A percentile compares a stretch with the other conserved stretches of the same genome.
phyloP scores from a whole-genome alignment of 1,139 yeast species.

The Candida sp. region DNA sequence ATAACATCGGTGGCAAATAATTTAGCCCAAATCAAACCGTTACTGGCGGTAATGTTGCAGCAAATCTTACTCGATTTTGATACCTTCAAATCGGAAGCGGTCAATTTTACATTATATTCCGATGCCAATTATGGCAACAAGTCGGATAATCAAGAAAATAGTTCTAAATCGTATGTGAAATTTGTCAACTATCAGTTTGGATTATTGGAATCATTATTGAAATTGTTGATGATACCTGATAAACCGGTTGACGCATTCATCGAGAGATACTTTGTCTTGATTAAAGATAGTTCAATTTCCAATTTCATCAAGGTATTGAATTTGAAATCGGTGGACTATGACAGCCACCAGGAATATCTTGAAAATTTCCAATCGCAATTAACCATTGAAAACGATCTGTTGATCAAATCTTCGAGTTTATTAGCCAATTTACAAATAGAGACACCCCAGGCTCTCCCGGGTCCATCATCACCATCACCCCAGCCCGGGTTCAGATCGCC shows the following conservation, averaged over 20 bases:
- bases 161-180: conserved; percentile 41
- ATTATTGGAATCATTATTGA: conserved; percentile 60
- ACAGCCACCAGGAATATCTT: conserved; percentile 47
- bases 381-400: conserved; percentile 44
- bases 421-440: conserved; percentile 23
- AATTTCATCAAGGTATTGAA: conserved; percentile 66
- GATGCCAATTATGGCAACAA: conserved; percentile 24
- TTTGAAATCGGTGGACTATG: conserved; percentile 55
- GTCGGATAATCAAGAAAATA: conserved; percentile 7
- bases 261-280: conserved; percentile 60
- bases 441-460: conserved; percentile 7
- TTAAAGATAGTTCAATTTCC: conserved; percentile 60
- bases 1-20: conserved; percentile 55
- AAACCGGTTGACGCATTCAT: conserved; percentile 65
- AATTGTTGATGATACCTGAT: conserved; percentile 59
- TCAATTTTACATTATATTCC: conserved; percentile 47
- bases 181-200: conserved; percentile 48
- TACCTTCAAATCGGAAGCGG: conserved; percentile 54
- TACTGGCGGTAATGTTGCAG: conserved; percentile 70
- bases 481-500: conserved; percentile 24
- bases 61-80: conserved; percentile 76
- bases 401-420: conserved; percentile 42
- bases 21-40: conserved; percentile 59
- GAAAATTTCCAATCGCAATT: conserved; percentile 62
- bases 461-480: conserved; percentile 18